These are phyloP conservation scores for Ogataea populi-albae DNA, from an alignment of 805 yeast species.

Conservation along the genomic window DNA sequence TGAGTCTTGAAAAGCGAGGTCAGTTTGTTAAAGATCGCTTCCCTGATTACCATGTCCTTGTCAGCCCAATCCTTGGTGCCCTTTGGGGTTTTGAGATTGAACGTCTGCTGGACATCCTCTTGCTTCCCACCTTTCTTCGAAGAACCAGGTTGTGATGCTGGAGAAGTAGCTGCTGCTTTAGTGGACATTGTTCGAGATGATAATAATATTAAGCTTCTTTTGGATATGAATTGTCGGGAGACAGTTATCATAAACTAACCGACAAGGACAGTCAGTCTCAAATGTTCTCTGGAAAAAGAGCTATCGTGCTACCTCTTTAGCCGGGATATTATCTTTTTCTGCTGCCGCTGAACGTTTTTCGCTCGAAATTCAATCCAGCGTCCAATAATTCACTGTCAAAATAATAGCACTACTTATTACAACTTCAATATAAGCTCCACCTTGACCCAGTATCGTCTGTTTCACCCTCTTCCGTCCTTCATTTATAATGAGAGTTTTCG, in stretches of 20 bases:
- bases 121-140: conserved; percentile 43
- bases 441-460: too few species aligned
- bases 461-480: too few species aligned
- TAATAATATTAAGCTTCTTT: neutral
- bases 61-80: conserved; percentile 99
- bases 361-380: too few species aligned
- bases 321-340: too few species aligned
- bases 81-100: conserved; percentile 89
- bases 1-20: conserved; percentile 83
- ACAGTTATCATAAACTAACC: neutral
- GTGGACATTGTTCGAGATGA: conserved; percentile 1
- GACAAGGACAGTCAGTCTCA: too few species aligned
- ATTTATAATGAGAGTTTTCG: too few species aligned
- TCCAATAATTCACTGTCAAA: too few species aligned
- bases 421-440: too few species aligned
- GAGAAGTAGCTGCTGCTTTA: neutral
- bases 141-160: neutral
- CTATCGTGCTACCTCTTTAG: too few species aligned
- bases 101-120: conserved; percentile 39
- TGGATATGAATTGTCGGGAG: neutral
- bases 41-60: conserved; percentile 93
- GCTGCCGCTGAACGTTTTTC: too few species aligned
- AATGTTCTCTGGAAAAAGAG: too few species aligned
- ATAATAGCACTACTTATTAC: too few species aligned
- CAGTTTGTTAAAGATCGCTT: conserved; percentile 74